These are phyloP conservation scores for Amanita thiersii DNA, from an alignment of 768 basidiomycete species.

Conservation along the genomic window DNA sequence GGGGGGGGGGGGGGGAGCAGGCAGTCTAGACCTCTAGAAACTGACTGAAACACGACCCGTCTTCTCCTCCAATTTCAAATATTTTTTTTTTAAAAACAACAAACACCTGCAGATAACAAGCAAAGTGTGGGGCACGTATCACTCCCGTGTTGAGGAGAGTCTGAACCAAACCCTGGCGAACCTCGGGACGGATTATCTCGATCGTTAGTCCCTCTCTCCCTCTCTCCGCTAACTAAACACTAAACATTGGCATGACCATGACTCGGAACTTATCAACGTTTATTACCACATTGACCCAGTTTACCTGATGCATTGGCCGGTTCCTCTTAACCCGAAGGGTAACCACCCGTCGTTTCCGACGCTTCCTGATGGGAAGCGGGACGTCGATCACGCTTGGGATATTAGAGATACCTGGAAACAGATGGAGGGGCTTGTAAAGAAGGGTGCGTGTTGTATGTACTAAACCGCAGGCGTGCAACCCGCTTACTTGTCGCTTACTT, in stretches of 20 bases:
- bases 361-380: conserved; percentile 55
- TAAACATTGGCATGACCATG: conserved; percentile 10
- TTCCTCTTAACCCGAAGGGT: conserved; percentile 63
- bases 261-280: conserved; percentile 10
- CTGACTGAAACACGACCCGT: neutral
- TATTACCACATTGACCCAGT: conserved; percentile 26
- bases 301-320: conserved; percentile 76
- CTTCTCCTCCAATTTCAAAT: neutral
- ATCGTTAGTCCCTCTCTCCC: conserved; percentile 43
- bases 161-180: conserved; percentile 70
- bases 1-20: no score
- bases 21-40: no score
- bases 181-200: conserved; percentile 81
- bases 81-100: no score
- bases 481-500: neutral
- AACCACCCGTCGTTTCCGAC: conserved; percentile 53
- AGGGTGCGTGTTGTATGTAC: conserved; percentile 29
- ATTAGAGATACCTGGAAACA: conserved; percentile 74
- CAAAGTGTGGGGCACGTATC: conserved; percentile 64
- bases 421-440: conserved; percentile 68
- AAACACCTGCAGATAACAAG: conserved; percentile 50
- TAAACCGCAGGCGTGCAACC: neutral
- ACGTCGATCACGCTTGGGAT: conserved; percentile 59
- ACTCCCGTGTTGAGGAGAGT: conserved; percentile 62
- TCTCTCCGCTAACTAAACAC: no score